Percentiles rank a stretch among this genome's conserved stretches.
These are phyloP conservation scores for Parachlorella kessleri DNA, from an alignment of 139 green algal genomes.

Conservation along the genomic window DNA sequence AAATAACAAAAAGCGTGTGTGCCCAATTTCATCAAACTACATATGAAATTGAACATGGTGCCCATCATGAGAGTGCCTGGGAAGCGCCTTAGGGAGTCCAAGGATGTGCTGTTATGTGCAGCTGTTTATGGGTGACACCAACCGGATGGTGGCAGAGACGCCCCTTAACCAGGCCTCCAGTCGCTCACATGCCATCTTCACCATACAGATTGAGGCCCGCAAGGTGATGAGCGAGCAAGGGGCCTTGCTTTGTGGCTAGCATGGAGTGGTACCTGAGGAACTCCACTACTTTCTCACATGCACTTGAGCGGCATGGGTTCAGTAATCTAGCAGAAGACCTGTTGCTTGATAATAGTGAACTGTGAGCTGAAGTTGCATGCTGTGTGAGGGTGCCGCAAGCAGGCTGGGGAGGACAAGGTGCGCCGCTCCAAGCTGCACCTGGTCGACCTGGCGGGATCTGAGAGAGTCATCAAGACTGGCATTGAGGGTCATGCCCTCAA, in stretches of 20 bases:
- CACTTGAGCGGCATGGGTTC: too few species aligned
- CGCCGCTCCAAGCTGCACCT: constrained; percentile 89
- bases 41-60: too few species aligned
- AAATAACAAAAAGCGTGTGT: too few species aligned
- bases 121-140: constrained; percentile 56
- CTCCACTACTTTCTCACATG: too few species aligned
- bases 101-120: constrained; percentile 13
- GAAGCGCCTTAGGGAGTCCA: too few species aligned
- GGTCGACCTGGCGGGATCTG: constrained; percentile 93
- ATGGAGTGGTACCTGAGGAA: too few species aligned
- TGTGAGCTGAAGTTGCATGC: too few species aligned
- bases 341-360: too few species aligned
- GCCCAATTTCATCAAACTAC: too few species aligned
- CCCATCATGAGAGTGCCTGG: too few species aligned
- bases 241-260: background rate
- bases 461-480: constrained; percentile 93
- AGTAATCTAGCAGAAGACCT: too few species aligned
- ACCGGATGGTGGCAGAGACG: constrained; percentile 41
- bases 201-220: constrained; percentile 85
- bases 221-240: background rate
- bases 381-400: too few species aligned
- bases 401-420: constrained; percentile 85
- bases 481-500: constrained; percentile 84
- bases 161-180: constrained; percentile 86
- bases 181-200: constrained; percentile 92